Percentiles rank a stretch among this genome's conserved stretches.
phyloP scores from a whole-genome alignment of 75 land plant species.

The Cunninghamia lanceolata region DNA sequence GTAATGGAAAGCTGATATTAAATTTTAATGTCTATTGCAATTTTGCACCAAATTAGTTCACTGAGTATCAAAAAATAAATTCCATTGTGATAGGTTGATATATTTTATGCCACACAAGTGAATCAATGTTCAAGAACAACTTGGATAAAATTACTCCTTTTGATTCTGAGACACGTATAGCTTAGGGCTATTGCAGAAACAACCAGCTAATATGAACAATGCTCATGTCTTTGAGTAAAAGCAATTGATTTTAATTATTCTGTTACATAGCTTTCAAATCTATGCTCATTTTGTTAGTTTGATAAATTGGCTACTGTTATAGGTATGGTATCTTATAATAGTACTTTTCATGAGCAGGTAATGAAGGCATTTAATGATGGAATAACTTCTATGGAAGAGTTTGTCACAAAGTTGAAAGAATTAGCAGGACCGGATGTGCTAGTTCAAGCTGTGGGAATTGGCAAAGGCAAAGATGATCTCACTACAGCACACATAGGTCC shows the following conservation, averaged over 20 bases:
- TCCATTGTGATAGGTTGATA: background rate
- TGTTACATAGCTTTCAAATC: background rate
- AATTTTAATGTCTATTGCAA: background rate
- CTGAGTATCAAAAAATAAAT: background rate
- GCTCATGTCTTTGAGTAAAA: background rate
- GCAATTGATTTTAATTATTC: background rate
- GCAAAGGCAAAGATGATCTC: constrained; percentile 57
- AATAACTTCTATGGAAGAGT: constrained; percentile 52
- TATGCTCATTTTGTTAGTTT: background rate
- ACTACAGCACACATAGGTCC: constrained; percentile 37
- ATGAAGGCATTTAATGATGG: constrained; percentile 40
- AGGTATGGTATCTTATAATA: background rate
- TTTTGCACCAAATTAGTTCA: background rate
- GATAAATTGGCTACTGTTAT: background rate
- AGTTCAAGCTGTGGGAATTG: constrained; percentile 59
- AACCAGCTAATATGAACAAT: background rate
- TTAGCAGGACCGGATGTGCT: constrained; percentile 39
- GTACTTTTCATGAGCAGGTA: constrained; percentile 25
- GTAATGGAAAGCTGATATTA: background rate
- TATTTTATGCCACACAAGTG: background rate
- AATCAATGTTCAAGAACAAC: background rate
- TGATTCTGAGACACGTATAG: background rate
- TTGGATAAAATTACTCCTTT: background rate
- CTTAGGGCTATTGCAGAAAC: background rate
- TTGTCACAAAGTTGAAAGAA: constrained; percentile 32